Evolutionary conservation across 768 basidiomycete genomes (phyloP).

Genomic region (Sarcomyxa edulis): DNA sequence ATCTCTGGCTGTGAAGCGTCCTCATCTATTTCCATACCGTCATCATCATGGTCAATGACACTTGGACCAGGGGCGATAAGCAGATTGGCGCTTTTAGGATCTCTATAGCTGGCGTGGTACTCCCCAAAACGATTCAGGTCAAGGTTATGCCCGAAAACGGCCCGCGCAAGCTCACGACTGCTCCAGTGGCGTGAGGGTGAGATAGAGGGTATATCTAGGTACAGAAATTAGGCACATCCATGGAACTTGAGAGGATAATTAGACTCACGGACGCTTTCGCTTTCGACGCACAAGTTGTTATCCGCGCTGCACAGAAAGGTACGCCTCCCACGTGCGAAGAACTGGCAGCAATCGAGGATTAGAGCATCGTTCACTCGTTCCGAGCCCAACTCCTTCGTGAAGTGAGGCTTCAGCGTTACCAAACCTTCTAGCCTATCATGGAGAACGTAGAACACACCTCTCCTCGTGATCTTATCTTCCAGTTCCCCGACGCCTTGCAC

Average conservation of each 20-base stretch:
- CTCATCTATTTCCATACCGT: slow-evolving; percentile 63
- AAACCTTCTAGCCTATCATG: not conserved
- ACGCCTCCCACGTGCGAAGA: slow-evolving; percentile 42
- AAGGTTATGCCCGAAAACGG: slow-evolving; percentile 36
- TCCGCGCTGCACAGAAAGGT: slow-evolving; percentile 68
- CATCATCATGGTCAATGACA: slow-evolving; percentile 23
- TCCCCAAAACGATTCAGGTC: slow-evolving; percentile 33
- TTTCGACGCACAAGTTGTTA: slow-evolving; percentile 56
- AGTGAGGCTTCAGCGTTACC: not conserved
- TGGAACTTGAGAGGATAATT: not conserved
- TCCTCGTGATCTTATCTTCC: slow-evolving; percentile 44
- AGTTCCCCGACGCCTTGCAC: slow-evolving; percentile 52
- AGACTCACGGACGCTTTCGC: slow-evolving; percentile 38
- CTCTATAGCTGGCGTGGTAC: slow-evolving; percentile 32
- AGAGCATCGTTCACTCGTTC: slow-evolving; percentile 59
- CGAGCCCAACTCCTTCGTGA: slow-evolving; percentile 15
- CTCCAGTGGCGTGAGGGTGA: slow-evolving; percentile 33
- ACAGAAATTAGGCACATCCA: not conserved
- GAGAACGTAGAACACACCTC: slow-evolving; percentile 30
- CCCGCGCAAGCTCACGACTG: slow-evolving; percentile 48
- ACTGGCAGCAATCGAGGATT: slow-evolving; percentile 73
- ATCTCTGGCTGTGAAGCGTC: slow-evolving; percentile 28
- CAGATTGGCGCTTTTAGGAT: slow-evolving; percentile 9
- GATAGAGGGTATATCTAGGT: slow-evolving; percentile 30
- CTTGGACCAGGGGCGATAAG: not conserved